Evolutionary conservation across 2,329 filamentous ascomycete species (phyloP).

Genomic region (Aspergillus transmontanensis): DNA sequence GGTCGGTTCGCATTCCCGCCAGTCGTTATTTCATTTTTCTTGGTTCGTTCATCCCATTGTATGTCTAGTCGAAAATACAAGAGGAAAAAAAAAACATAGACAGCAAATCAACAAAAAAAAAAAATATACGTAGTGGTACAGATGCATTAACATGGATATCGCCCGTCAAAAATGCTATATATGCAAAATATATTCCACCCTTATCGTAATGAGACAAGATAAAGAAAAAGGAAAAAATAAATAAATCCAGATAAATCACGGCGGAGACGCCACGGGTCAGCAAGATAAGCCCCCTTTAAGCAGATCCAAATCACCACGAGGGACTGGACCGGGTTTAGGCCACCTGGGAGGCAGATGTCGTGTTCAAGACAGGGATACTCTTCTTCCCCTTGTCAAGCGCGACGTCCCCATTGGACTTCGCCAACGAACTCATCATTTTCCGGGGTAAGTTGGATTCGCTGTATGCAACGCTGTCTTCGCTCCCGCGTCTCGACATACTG

Average conservation of each 20-base stretch:
- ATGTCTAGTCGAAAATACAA: neutral
- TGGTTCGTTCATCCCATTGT: neutral
- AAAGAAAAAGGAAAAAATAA: neutral
- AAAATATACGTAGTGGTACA: neutral
- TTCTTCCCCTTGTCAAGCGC: slow-evolving; percentile 25
- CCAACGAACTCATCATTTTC: slow-evolving; percentile 26
- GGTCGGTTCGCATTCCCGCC: neutral
- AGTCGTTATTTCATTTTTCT: neutral
- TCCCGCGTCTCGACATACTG: slow-evolving; percentile 41
- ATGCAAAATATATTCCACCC: neutral
- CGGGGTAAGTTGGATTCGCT: slow-evolving; percentile 32
- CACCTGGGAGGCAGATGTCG: slow-evolving; percentile 24
- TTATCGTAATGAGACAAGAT: neutral
- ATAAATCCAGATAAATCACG: neutral
- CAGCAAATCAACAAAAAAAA: no score
- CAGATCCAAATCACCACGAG: neutral
- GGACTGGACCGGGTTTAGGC: slow-evolving; percentile 10
- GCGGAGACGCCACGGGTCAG: neutral
- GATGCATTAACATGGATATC: neutral
- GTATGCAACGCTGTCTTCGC: slow-evolving; percentile 43
- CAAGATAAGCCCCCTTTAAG: neutral
- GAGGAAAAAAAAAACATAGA: no score
- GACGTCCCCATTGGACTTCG: slow-evolving; percentile 30
- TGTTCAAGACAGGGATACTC: slow-evolving; percentile 12
- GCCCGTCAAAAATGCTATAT: neutral